Evolutionary conservation across 129 eudicot genomes (phyloP), one percentile per base, ranked within the genome.

Genomic region (Flaveria sonorensis): DNA sequence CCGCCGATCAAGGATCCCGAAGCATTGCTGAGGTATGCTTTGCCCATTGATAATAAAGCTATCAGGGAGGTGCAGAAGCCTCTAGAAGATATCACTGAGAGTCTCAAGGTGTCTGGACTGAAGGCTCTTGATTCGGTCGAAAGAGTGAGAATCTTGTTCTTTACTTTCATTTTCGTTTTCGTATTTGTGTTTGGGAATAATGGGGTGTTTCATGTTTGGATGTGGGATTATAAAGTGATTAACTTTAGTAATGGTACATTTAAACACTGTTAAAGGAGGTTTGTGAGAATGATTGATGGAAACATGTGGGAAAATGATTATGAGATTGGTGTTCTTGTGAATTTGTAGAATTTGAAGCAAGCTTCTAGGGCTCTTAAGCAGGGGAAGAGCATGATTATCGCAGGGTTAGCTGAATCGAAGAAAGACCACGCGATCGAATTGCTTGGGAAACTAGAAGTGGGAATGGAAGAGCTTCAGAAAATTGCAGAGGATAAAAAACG

Each of bases 1-100:
- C 99, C 99, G 2, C 99, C 99, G n/a, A 94, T 94, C 50, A 94
- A 94, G 88, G 99, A 94, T 69, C 99, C 97, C 0, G 97, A 88
- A 40, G 93, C 99, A 1, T 84, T 94, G 59, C 79, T 94, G 83
- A 88, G 99, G 56, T 84, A 94, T 40, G 99, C 89, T 60, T 86
- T 94, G 92, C 99, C 99, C 14, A 87, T 94, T 70, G 77, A 94
- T 84, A 94, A 94, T 68, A 94, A 94, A 83, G 99, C 99, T 52
- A 88, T 94, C 61, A 85, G 94, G 84, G 97, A 94, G 63, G 99
- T 94, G 48, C 99, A 94, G 86, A 94, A 94, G 86, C 99, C 99
- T 43, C 89, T 94, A 11, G 99, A 94, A 81, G 97, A 94, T 78
- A 94, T 94, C 60, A 89, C 97, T 0, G 99, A 94, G 6, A 91